Evolutionary conservation across 345 rosid genomes (phyloP).

Genomic region (Adansonia digitata): DNA sequence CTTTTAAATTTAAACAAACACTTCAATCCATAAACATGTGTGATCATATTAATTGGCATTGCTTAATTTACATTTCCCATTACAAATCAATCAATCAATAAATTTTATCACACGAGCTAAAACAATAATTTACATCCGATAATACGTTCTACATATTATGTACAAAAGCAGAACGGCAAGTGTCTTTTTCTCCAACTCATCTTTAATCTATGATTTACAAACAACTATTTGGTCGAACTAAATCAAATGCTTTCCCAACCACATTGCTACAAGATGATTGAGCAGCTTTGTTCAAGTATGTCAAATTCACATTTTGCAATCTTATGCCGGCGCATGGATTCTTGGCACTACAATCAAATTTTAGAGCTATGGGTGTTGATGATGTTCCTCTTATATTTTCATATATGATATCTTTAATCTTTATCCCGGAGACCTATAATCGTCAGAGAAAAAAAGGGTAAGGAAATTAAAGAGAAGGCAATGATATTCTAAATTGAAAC

Average conservation of each 20-base stretch:
- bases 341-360: conserved; percentile 29
- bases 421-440: conserved; percentile 22
- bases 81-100: no score
- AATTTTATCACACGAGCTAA: no score
- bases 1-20: no score
- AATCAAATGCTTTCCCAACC: conserved; percentile 19
- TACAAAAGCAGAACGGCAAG: neutral
- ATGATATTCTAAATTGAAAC: no score
- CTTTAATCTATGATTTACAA: conserved; percentile 7
- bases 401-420: conserved; percentile 28
- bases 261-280: conserved; percentile 31
- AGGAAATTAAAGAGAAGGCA: neutral
- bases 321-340: conserved; percentile 28
- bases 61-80: no score
- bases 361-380: conserved; percentile 24
- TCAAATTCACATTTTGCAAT: conserved; percentile 25
- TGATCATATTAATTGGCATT: no score
- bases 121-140: no score
- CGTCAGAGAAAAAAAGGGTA: neutral
- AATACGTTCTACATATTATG: no score
- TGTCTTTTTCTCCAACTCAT: neutral
- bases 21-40: no score
- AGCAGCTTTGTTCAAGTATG: conserved; percentile 13
- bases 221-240: conserved; percentile 27
- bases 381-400: conserved; percentile 36